Base-by-base conservation (phyloP, 2,329 filamentous ascomycete genomes). In the Colletotrichum plurivorum region DNA sequence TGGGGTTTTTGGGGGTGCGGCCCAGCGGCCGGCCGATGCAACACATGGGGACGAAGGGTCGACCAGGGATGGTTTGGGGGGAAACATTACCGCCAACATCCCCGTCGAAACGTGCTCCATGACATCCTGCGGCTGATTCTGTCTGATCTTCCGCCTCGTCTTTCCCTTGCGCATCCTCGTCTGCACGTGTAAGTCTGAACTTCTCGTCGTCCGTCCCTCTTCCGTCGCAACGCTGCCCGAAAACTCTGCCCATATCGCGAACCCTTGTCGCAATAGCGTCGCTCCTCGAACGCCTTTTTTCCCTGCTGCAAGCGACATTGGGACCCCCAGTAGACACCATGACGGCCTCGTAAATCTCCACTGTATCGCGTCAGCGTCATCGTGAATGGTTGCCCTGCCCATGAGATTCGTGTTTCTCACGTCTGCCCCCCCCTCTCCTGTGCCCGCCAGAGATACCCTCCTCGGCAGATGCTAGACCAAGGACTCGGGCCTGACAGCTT, bases 121-220 rank as follows among this genome's bases (percentile, higher is more conserved):
- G 43, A 66, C 62, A 61, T 66, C 20, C 57, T 68, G 67, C 57
- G 63, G 67, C 67, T 63, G 52, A 18, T n/a, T 68, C 16, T 70
- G 67, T 70, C 52, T 70, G 67, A 70, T 70, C 63, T 68, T 68
- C 67, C 57, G 58, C 57, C 64, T 70, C 63, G 58, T 58, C 52
- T 57, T 58, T 51, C 55, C 45, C 10, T 60, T 27, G 9, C 31
- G 45, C 62, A 48, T 51, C 36, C 49, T 22, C 36, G 43, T 27
- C 41, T 10, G 31, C 31, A 36, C 31, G 31, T 36, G 31, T 36
- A 25, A 43, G 55, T 41, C 62, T 55, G 61, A 52, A 45, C 41
- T 54, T n/a, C 13, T 48, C 43, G 48, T 31, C 49, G 49, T 36
- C 41, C n/a, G 27, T 48, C 25, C 48, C 31, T 43, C 22, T 22